Conservation (phyloP, 768 basidiomycete species). For the Auriscalpium vulgare region DNA sequence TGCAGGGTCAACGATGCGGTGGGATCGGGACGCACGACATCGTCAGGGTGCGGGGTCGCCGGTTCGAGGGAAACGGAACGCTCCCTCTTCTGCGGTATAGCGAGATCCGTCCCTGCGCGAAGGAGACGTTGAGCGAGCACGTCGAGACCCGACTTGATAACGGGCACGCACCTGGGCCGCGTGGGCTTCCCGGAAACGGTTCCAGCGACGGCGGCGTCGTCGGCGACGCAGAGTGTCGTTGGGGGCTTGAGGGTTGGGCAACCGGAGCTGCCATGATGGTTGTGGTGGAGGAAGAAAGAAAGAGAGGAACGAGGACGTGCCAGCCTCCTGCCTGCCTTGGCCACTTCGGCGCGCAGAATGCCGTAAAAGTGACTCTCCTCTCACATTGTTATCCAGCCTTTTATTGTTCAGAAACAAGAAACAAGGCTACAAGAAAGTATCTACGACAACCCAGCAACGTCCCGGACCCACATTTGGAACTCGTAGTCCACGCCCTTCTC, state of each 20-base stretch:
- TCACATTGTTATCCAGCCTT: neutral
- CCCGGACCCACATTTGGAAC: conserved; percentile 90
- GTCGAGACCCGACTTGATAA: neutral
- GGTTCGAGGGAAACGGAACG: conserved; percentile 75
- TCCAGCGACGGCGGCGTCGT: neutral
- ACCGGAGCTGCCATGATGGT: neutral
- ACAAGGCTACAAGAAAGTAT: neutral
- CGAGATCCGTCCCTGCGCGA: conserved; percentile 39
- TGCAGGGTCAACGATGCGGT: neutral
- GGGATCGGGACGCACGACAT: conserved; percentile 22
- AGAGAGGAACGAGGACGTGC: conserved; percentile 1
- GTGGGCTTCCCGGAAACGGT: conserved; percentile 1
- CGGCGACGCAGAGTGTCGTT: neutral
- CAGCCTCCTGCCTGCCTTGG: neutral
- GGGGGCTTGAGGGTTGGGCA: neutral
- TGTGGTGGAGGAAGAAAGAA: neutral
- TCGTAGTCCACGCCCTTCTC: conserved; percentile 83
- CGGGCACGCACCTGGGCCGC: conserved; percentile 4
- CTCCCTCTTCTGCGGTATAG: conserved; percentile 48
- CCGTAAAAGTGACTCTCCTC: neutral
- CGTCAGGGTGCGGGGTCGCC: conserved; percentile 26
- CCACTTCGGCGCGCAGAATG: neutral
- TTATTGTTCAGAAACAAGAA: neutral
- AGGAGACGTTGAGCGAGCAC: neutral
- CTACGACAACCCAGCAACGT: conserved; percentile 5